phyloP scores from a whole-genome alignment of 768 basidiomycete genomes.

The Cystobasidium tubakii region DNA sequence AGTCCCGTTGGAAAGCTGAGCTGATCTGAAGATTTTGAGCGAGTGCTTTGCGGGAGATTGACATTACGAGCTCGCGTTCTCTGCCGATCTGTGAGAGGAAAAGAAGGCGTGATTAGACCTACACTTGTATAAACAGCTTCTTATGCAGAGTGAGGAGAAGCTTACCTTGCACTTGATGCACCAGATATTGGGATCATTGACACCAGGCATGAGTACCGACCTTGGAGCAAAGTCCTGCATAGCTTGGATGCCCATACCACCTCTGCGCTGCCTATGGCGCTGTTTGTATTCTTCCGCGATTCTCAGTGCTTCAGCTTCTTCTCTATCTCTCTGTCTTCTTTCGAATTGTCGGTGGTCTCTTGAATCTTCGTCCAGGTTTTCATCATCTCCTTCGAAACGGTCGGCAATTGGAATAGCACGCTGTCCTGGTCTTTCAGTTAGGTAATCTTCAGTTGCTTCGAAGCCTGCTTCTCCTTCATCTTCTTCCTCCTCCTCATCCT shows the following conservation, averaged over 20 bases:
- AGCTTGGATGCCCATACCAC: constrained; percentile 51
- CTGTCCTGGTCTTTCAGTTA: constrained; percentile 71
- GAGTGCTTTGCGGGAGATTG: constrained; percentile 84
- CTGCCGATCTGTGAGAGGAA: constrained; percentile 63
- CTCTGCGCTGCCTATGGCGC: constrained; percentile 61
- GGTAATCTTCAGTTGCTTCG: constrained; percentile 49
- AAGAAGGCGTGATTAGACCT: too few relatives aligned
- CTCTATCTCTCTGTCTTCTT: constrained; percentile 46
- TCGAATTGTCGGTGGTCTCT: constrained; percentile 46
- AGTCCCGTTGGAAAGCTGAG: constrained; percentile 93
- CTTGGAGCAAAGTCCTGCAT: constrained; percentile 83
- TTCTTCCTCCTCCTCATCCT: constrained; percentile 92
- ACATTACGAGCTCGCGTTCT: constrained; percentile 86
- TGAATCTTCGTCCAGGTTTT: constrained; percentile 50
- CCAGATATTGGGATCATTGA: constrained; percentile 92
- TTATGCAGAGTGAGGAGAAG: too few relatives aligned
- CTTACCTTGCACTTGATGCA: constrained; percentile 83
- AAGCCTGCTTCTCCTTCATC: constrained; percentile 53
- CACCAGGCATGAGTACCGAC: constrained; percentile 87
- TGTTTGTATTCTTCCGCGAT: constrained; percentile 51
- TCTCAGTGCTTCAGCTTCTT: constrained; percentile 59
- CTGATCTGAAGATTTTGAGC: constrained; percentile 74
- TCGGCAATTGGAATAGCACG: constrained; percentile 91
- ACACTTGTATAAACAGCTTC: too few relatives aligned
- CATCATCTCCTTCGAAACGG: constrained; percentile 63